Base-by-base conservation (phyloP, 805 yeast species). In the Saturnispora besseyi region DNA sequence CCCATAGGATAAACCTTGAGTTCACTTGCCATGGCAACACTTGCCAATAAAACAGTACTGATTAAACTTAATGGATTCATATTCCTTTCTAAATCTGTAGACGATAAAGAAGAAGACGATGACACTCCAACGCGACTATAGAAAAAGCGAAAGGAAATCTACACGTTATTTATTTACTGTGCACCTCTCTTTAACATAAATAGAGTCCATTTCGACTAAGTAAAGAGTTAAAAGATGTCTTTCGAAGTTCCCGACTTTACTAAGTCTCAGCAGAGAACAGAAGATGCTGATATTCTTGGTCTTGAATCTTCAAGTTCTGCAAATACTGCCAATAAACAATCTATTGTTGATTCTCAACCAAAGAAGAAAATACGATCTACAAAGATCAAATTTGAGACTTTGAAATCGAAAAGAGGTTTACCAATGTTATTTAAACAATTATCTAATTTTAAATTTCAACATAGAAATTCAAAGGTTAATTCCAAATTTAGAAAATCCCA, bases 351-450 rank as follows among this genome's bases (percentile, higher is more conserved):
- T 9, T 46, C 51, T 22, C 58, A 57, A 53, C 59, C 59, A 26
- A 57, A 65, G 15, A 58, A 66, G 38, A 58, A 60, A 42, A 34
- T 26, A 26, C 37, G 28, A 11, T 18, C 56, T n/a, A 76, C 75
- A 38, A 76, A 73, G 49, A 62, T 85, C 31, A 79, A 78, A 13
- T 76, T 75, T 8, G 76, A 72, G 15, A 70, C 75, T 34, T 64
- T 84, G 47, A 58, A 79, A 6, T 68, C 78, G 2, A 66, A 67
- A 3, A 65, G 73, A n/a, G 93, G 91, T 1, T 60, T 85, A 40
- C 81, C 83, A 1, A 67, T 68, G 45, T 51, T 84, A n/a, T 61
- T 70, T 37, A 62, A 62, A 46, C 61, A 67, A 40, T 68, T 70
- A 2, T 64, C 59, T 30, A 57, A 63, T 13, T 61, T 68, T 47